Base-by-base conservation (phyloP, 257 asterid genomes). In the Plantago ovata region DNA sequence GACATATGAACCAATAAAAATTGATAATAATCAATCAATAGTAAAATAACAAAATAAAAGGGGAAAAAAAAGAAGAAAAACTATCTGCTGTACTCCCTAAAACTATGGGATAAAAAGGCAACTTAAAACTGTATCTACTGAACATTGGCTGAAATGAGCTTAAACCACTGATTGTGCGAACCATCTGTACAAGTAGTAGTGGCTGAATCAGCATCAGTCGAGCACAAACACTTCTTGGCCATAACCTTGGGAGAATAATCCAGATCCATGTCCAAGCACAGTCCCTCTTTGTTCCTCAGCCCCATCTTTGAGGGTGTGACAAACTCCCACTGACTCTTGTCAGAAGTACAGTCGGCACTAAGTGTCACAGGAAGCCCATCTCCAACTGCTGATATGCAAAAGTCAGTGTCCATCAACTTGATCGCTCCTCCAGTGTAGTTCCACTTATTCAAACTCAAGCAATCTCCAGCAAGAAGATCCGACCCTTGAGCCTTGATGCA, bases 261-360 rank as follows among this genome's bases (percentile, higher is more conserved):
- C 1, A 69, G 71, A 61, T 77, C 61, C 69, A 46, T 74, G 3
- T 72, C 81, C 72, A 83, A 69, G 73, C 92, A 83, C 66, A 83
- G 13, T 18, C 45, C 75, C 57, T 70, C 84, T 53, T 18, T 65
- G 51, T 46, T 62, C 7, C 78, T 69, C 33, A 83, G 10, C 39
- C 75, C 79, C 38, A 56, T 62, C 23, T 28, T 61, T 21, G 82
- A 44, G 7, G 32, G 14, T 6, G 68, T 49, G 40, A 71, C 39
- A 14, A 22, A 13, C 40, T 40, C 72, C 83, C 85, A 83, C 12
- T 7, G 53, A 52, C 74, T 79, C 46, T 33, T 33, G 13, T 63
- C 44, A 13, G 66, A 45, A 7, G 10, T 6, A 56, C 92, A 83
- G 13, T 80, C 70, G 0, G 10, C 12, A 0, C 83, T 60, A 9